Evolutionary conservation across 1,284 basidiomycete species (phyloP), one percentile per base, ranked within the genome.

Genomic region (Ceratobasidium sp.): DNA sequence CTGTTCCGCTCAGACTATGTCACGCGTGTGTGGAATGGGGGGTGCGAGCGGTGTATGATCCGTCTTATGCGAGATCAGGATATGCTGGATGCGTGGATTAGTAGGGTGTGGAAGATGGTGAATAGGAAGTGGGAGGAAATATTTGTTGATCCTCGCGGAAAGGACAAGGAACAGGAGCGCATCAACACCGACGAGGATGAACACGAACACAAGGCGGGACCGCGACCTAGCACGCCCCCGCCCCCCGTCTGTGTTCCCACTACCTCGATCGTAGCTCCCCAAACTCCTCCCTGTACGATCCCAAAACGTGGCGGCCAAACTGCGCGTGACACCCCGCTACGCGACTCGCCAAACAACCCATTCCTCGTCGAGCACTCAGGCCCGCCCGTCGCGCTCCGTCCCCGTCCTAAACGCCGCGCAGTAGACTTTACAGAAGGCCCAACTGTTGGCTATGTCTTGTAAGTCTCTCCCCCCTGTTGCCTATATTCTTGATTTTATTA

Each of bases 291-390:
- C 2, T 54, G 65, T 29, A 68, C 66, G 29, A n/a, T 29, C n/a
- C 37, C 59, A 3, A 41, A 51, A 41, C 56, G 56, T 11, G 41
- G 53, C 19, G 53, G 39, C 19, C 66, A 54, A 24, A 54, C 59
- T 13, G 41, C 19, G 22, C 53, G 66, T 31, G 66, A 71, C n/a
- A 73, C 31, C 0, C 76, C 76, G 7, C 46, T 75, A 13, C 65
- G 76, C 27, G 76, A 77, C 64, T 76, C 74, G 65, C 76, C 76
- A 29, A 77, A 77, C 62, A 77, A 77, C 58, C 76, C 76, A 34
- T 77, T 77, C 76, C 29, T 77, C 22, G 39, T 72, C 37, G 48
- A 63, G 37, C 48, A 59, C 27, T 22, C 71, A 16, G 37, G 43
- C 6, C 27, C 68, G 24, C 31, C 72, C 14, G 43, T 41, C 16